Percentiles rank a stretch among this genome's conserved stretches.
phyloP scores from a whole-genome alignment of 257 asterid genomes.

The Solanum piurae region DNA sequence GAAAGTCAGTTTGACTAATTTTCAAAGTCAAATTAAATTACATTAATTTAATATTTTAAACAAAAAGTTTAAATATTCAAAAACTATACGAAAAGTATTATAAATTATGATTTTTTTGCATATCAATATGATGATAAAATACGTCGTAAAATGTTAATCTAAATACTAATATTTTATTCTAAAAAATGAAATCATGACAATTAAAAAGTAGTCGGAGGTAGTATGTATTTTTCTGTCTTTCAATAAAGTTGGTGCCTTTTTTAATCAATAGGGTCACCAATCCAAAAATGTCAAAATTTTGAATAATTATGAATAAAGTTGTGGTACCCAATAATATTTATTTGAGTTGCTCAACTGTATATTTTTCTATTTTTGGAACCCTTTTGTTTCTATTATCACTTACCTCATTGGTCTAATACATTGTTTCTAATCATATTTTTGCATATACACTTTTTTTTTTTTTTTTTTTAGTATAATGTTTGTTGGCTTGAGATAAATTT shows the following conservation, averaged over 20 bases:
- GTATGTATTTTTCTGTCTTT: not conserved
- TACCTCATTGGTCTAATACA: slow-evolving; percentile 20
- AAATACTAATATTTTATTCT: no score
- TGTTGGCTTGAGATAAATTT: not conserved
- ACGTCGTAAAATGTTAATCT: not conserved
- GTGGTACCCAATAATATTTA: slow-evolving; percentile 18
- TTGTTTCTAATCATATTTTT: slow-evolving; percentile 12
- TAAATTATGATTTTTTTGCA: no score
- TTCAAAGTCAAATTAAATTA: no score
- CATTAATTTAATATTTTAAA: no score
- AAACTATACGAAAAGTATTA: no score
- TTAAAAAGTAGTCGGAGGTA: rapidly evolving
- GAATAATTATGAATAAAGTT: slow-evolving; percentile 14
- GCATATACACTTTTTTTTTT: not conserved
- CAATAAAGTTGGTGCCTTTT: slow-evolving; percentile 13
- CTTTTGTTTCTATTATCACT: slow-evolving; percentile 8
- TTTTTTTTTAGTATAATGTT: not conserved
- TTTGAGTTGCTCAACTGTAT: slow-evolving; percentile 9
- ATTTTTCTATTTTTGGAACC: slow-evolving; percentile 12
- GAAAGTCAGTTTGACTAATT: no score
- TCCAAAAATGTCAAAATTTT: slow-evolving; percentile 25
- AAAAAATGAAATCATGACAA: no score
- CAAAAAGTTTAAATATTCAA: no score
- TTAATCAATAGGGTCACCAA: slow-evolving; percentile 30
- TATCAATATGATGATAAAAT: no score